Conservation (phyloP, 2,329 filamentous ascomycete species). For the Paradendryphiella salina region DNA sequence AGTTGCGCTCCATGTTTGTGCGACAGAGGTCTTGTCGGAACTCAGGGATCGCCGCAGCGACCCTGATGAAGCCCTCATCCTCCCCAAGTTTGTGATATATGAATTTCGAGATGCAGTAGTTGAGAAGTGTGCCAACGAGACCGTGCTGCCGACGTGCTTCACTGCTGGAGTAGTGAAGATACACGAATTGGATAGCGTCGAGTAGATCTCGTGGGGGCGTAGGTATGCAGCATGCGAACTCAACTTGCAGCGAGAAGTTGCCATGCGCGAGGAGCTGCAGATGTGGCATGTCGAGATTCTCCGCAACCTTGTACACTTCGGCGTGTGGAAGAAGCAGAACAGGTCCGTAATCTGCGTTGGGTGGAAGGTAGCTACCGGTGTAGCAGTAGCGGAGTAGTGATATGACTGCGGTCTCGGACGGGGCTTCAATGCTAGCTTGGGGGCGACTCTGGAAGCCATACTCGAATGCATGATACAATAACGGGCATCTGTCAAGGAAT, state of each 20-base stretch:
- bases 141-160: constrained; percentile 29
- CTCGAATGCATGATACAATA: constrained; percentile 50
- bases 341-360: constrained; percentile 23
- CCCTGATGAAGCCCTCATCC: constrained; percentile 43
- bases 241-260: constrained; percentile 47
- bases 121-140: constrained; percentile 47
- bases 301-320: constrained; percentile 48
- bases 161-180: constrained; percentile 29
- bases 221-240: constrained; percentile 46
- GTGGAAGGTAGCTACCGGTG: constrained; percentile 44
- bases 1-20: constrained; percentile 44
- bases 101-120: constrained; percentile 51
- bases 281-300: constrained; percentile 47
- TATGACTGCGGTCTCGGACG: constrained; percentile 37
- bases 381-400: constrained; percentile 51
- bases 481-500: constrained; percentile 44
- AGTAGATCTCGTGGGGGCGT: constrained; percentile 47
- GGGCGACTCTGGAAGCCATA: constrained; percentile 30
- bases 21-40: constrained; percentile 50
- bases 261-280: constrained; percentile 47
- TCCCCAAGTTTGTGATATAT: constrained; percentile 44
- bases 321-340: constrained; percentile 47
- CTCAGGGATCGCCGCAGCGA: constrained; percentile 43
- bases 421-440: constrained; percentile 47
- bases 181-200: constrained; percentile 46